Evolutionary conservation across 2,329 filamentous ascomycete genomes (phyloP), one percentile per base, ranked within the genome.

Genomic region (Pseudocercospora vitis): DNA sequence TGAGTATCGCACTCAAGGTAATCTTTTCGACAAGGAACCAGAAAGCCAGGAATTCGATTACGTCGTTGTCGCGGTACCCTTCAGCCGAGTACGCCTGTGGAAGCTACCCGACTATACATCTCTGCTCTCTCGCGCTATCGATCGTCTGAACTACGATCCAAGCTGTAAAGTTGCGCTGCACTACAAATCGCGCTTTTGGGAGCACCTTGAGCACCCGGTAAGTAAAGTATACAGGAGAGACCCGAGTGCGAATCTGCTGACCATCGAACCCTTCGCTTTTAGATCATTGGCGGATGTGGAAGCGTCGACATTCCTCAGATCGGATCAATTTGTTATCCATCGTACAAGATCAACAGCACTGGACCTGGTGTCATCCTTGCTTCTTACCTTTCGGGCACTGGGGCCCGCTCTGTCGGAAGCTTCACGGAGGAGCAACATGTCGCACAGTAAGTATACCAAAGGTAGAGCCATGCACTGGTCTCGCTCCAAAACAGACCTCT

Each of bases 241-340:
- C n/a, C n/a, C n/a, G n/a, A n/a, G n/a, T n/a, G n/a, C n/a, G n/a
- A n/a, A n/a, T n/a, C n/a, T n/a, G n/a, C n/a, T n/a, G n/a, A n/a
- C n/a, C n/a, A n/a, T n/a, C n/a, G n/a, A n/a, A n/a, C n/a, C n/a
- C n/a, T n/a, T n/a, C n/a, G n/a, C n/a, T n/a, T n/a, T n/a, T n/a
- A n/a, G n/a, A 88, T 89, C 66, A 75, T 81, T 55, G 86, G 86
- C 9, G 82, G 84, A 5, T 88, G 85, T 64, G 80, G 78, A 40
- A 76, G 76, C 0, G 79, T 76, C 1, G 80, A 86, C 58, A 84
- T 86, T 50, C 76, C 82, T 0, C 81, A 81, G 21, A 77, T 87
- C 50, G 81, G 82, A 19, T 76, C 70, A 40, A 76, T 86, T 56
- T 87, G 84, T 75, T 88, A 87, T 68, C 85, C 85, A 0, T 79